Evolutionary conservation across 75 land plant species (phyloP).

Genomic region (Cunninghamia lanceolata): DNA sequence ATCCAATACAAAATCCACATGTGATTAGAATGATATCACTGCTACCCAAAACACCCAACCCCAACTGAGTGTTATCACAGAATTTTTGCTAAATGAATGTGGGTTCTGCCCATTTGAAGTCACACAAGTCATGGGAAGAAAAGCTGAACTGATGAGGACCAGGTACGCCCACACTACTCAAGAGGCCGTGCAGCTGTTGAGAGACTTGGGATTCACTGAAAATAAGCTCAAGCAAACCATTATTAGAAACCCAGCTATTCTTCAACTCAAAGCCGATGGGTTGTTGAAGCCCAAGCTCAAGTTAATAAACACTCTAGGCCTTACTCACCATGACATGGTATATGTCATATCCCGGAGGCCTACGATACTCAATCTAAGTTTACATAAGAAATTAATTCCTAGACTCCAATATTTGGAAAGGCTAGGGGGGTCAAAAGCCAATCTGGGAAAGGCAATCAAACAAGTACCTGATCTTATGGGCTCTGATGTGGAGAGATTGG

Average conservation of each 20-base stretch:
- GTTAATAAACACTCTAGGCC: conserved; percentile 21
- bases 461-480: neutral
- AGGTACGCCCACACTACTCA: neutral
- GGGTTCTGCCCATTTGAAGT: neutral
- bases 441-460: neutral
- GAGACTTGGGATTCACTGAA: neutral
- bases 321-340: conserved; percentile 13
- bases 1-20: too few species aligned
- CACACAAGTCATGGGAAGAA: neutral
- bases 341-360: conserved; percentile 20
- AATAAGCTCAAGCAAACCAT: neutral
- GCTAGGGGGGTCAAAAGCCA: conserved; percentile 9
- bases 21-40: too few species aligned
- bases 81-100: neutral
- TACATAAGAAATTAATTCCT: neutral
- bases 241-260: conserved; percentile 31
- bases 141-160: neutral
- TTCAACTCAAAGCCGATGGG: conserved; percentile 20
- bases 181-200: neutral
- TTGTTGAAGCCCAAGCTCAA: conserved; percentile 13
- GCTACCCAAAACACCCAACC: too few species aligned
- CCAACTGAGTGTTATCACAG: neutral
- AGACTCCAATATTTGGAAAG: conserved; percentile 21
- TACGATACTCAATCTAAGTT: conserved; percentile 9
- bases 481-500: too few species aligned